Percentiles rank a stretch among this genome's conserved stretches.
Evolutionary conservation across 495 filamentous ascomycete species (phyloP).

Genomic region (Podospora appendiculata): DNA sequence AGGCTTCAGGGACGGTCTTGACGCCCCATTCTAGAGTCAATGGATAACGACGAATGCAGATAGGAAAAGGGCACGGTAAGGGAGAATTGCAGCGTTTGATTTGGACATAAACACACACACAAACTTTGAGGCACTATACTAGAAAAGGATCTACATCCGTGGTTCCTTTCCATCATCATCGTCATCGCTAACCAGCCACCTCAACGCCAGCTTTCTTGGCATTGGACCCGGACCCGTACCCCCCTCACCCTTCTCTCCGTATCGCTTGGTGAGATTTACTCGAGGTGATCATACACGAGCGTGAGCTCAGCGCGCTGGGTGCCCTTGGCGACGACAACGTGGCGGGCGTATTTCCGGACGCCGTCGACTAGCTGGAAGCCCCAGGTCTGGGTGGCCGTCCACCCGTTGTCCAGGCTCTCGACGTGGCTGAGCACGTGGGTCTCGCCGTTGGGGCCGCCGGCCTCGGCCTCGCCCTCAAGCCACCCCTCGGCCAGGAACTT

Average conservation of each 20-base stretch:
- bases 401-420: conserved; percentile 45
- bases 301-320: conserved; percentile 51
- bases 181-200: background rate
- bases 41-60: too few species aligned
- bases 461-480: conserved; percentile 42
- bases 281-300: conserved; percentile 64
- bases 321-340: conserved; percentile 58
- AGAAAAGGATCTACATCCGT: background rate
- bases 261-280: background rate
- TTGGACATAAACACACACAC: too few species aligned
- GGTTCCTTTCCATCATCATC: background rate
- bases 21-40: too few species aligned
- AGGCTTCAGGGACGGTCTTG: too few species aligned
- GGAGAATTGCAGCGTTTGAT: too few species aligned
- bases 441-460: conserved; percentile 40
- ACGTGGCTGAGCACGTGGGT: conserved; percentile 45
- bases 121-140: background rate
- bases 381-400: conserved; percentile 55
- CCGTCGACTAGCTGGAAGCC: conserved; percentile 44
- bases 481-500: conserved; percentile 44
- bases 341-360: conserved; percentile 59
- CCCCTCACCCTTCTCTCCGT: background rate
- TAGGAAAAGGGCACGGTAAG: too few species aligned
- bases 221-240: background rate
- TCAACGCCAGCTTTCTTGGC: background rate